A percentile compares a stretch with the other conserved stretches of the same genome.
These are phyloP conservation scores for Periconia sp. DNA, from an alignment of 2,329 filamentous ascomycete genomes.

Conservation along the genomic window DNA sequence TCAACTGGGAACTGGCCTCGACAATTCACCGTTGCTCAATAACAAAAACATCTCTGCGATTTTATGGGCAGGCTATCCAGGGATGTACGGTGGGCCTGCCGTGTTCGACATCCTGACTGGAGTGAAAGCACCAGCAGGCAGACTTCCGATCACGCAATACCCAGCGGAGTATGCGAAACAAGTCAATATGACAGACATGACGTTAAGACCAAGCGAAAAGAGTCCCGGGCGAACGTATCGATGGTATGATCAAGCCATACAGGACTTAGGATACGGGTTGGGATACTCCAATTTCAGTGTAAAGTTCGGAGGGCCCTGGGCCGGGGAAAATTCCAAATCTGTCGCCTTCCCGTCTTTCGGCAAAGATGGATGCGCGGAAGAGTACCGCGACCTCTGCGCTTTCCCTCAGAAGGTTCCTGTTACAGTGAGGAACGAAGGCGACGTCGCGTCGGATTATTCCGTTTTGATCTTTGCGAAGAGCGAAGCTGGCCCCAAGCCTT, in stretches of 20 bases:
- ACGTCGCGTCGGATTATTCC: slow-evolving; percentile 55
- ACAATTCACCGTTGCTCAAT: slow-evolving; percentile 52
- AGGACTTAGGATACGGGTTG: slow-evolving; percentile 58
- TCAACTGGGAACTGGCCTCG: slow-evolving; percentile 47
- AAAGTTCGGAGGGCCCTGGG: slow-evolving; percentile 11
- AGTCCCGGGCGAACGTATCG: slow-evolving; percentile 61
- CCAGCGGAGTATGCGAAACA: slow-evolving; percentile 53
- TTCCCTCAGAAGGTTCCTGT: slow-evolving; percentile 44
- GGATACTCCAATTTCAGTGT: slow-evolving; percentile 60
- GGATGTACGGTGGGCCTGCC: slow-evolving; percentile 61
- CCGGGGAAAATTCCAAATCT: slow-evolving; percentile 14
- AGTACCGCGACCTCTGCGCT: slow-evolving; percentile 44
- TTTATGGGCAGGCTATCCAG: slow-evolving; percentile 63
- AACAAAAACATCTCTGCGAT: slow-evolving; percentile 26
- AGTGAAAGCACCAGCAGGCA: slow-evolving; percentile 50
- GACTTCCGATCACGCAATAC: slow-evolving; percentile 61
- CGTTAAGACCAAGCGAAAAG: slow-evolving; percentile 48
- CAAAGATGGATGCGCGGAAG: slow-evolving; percentile 19
- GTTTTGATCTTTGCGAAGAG: slow-evolving; percentile 55
- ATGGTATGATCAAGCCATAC: slow-evolving; percentile 54
- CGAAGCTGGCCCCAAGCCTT: slow-evolving; percentile 52
- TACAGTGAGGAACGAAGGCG: slow-evolving; percentile 50
- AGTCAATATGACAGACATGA: slow-evolving; percentile 61
- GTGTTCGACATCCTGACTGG: slow-evolving; percentile 59
- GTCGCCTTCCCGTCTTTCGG: slow-evolving; percentile 32